Conservation (phyloP, 106 monocot species). For the Dendrobium officinale region DNA sequence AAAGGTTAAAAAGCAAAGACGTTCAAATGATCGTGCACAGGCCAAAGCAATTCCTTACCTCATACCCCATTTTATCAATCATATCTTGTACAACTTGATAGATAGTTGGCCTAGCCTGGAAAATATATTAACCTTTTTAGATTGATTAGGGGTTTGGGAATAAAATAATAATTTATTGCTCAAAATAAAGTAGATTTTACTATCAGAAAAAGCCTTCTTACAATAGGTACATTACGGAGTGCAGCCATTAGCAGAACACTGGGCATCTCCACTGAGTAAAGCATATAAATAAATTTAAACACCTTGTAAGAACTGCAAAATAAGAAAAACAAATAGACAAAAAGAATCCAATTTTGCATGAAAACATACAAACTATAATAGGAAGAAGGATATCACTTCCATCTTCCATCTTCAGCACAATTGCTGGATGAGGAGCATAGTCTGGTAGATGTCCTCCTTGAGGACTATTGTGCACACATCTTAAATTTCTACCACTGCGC, state of each 20-base stretch:
- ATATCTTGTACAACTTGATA: slow-evolving; percentile 54
- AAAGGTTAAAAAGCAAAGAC: too few species aligned
- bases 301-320: background rate
- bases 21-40: too few species aligned
- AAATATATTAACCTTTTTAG: slow-evolving; percentile 5
- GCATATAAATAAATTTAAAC: background rate
- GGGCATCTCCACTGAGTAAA: slow-evolving; percentile 73
- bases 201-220: slow-evolving; percentile 16
- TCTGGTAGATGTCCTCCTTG: slow-evolving; percentile 47
- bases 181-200: background rate
- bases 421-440: slow-evolving; percentile 74
- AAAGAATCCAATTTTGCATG: background rate
- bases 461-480: slow-evolving; percentile 70
- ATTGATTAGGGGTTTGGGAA: background rate
- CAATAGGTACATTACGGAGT: slow-evolving; percentile 75
- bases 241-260: slow-evolving; percentile 89
- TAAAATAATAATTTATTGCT: background rate
- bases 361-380: slow-evolving; percentile 74
- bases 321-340: background rate
- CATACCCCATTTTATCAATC: slow-evolving; percentile 68
- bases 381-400: slow-evolving; percentile 81
- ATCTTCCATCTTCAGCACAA: slow-evolving; percentile 86
- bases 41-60: slow-evolving; percentile 18
- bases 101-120: slow-evolving; percentile 65
- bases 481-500: slow-evolving; percentile 58